Conservation (phyloP, 495 filamentous ascomycete species). For the Platismatia glauca region DNA sequence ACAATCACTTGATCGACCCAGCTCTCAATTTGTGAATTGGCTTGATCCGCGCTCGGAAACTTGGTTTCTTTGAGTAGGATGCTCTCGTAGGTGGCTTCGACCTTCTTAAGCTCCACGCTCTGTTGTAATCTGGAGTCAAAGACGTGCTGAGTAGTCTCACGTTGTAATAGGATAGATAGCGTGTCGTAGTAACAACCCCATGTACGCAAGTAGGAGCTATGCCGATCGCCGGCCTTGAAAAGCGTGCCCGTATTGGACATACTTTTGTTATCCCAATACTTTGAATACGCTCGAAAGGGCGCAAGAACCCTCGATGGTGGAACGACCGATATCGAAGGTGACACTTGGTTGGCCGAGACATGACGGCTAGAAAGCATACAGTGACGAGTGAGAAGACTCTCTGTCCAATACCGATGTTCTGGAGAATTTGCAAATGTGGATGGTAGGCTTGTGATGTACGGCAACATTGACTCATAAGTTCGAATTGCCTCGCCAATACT, state of each 20-base stretch:
- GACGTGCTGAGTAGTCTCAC: slow-evolving; percentile 29
- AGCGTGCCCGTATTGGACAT: not conserved
- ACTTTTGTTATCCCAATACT: slow-evolving; percentile 39
- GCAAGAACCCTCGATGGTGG: slow-evolving; percentile 39
- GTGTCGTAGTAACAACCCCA: slow-evolving; percentile 77
- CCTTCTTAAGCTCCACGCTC: slow-evolving; percentile 59
- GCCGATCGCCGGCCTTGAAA: slow-evolving; percentile 16
- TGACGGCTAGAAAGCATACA: slow-evolving; percentile 53
- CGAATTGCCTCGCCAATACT: slow-evolving; percentile 48
- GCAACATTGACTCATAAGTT: slow-evolving; percentile 53
- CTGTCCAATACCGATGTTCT: slow-evolving; percentile 66
- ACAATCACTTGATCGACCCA: slow-evolving; percentile 71
- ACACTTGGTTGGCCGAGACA: slow-evolving; percentile 16
- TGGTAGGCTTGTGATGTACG: slow-evolving; percentile 35
- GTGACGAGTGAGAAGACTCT: slow-evolving; percentile 62
- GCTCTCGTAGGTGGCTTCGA: slow-evolving; percentile 66
- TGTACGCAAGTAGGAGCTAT: slow-evolving; percentile 36
- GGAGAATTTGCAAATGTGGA: slow-evolving; percentile 30
- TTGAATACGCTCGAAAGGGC: slow-evolving; percentile 54
- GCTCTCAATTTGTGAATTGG: slow-evolving; percentile 63
- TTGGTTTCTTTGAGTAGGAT: slow-evolving; percentile 60
- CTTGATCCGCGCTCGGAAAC: slow-evolving; percentile 75
- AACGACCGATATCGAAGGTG: slow-evolving; percentile 35
- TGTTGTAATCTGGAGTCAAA: slow-evolving; percentile 50
- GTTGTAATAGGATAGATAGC: slow-evolving; percentile 50